Percentiles rank a stretch among this genome's conserved stretches.
Conservation (phyloP, 2,329 filamentous ascomycete genomes). For the Hymenoscyphus scutula region DNA sequence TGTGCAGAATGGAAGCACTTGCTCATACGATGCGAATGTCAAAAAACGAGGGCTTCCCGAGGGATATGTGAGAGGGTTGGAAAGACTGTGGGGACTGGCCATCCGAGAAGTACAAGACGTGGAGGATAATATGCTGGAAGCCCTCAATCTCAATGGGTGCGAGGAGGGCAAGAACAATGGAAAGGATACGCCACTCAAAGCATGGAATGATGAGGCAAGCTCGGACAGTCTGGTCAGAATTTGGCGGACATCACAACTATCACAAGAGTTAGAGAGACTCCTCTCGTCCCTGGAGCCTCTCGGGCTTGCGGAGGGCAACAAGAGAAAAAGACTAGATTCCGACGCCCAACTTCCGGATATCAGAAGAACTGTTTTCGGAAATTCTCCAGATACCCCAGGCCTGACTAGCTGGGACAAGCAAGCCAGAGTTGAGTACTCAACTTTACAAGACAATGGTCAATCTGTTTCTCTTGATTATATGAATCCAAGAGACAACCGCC, state of each 20-base stretch:
- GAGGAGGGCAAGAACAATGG: constrained; percentile 39
- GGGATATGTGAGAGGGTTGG: constrained; percentile 74
- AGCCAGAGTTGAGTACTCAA: neutral
- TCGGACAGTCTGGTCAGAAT: constrained; percentile 32
- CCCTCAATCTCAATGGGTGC: constrained; percentile 41
- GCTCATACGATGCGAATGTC: constrained; percentile 67
- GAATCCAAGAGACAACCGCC: constrained; percentile 8
- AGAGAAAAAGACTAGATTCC: constrained; percentile 29
- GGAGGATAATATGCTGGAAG: constrained; percentile 46
- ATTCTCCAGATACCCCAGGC: neutral
- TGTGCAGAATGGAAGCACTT: constrained; percentile 47
- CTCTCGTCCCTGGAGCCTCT: constrained; percentile 31
- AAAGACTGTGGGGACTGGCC: constrained; percentile 55
- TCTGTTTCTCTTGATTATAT: constrained; percentile 6
- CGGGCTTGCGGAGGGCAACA: constrained; percentile 21
- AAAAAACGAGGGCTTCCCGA: constrained; percentile 78
- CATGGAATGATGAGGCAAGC: constrained; percentile 33
- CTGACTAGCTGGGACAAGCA: neutral
- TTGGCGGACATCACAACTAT: constrained; percentile 36
- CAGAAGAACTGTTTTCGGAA: neutral
- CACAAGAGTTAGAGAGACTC: constrained; percentile 33
- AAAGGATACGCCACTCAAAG: constrained; percentile 30
- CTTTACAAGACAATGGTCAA: constrained; percentile 6
- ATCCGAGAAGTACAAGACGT: constrained; percentile 49
- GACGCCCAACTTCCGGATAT: constrained; percentile 18